Base-by-base conservation (phyloP, 306 rosid species). In the Dalbergia cochinchinensis region DNA sequence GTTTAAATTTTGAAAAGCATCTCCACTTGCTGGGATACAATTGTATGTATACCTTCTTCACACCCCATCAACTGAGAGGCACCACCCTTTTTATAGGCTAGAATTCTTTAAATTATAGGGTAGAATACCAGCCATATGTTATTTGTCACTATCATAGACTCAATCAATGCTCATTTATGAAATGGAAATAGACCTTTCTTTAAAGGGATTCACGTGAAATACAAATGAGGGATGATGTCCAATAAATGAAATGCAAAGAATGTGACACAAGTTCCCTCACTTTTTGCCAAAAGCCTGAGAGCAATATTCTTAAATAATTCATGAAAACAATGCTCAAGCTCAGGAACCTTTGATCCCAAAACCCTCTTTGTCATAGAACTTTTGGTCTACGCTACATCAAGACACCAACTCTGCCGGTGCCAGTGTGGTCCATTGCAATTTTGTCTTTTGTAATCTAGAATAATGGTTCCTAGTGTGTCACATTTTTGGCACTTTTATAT, bases 121-220 rank as follows among this genome's bases (percentile, higher is more conserved):
- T 0, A 55, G 7, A 69, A 59, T 14, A 54, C 13, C 41, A 60
- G 39, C 8, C 58, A 45, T 33, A 5, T 13, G 5, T 3, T 26
- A 39, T 53, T 61, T 18, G 74, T 65, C 63, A 73, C 5, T 55
- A 18, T 81, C 64, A 34, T 9, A 34, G 13, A 15, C 47, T 26
- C 31, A 37, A 6, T 16, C 73, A 44, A n/a, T 1, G 15, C 26
- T 59, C 33, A 35, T 75, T 34, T n/a, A 64, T 65, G 65, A 55
- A 74, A 41, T 2, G 48, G 60, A 48, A 76, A 74, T 18, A 34
- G 68, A 22, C 33, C 13, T 0, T 48, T 69, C n/a, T 68, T 26
- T 0, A 22, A 64, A 65, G 68, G 80, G 82, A 35, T 57, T 83
- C 86, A 65, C 80, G 83, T 72, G 86, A 65, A 66, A 58, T 45